Percentiles rank a stretch among this genome's conserved stretches.
Conservation (phyloP, 768 basidiomycete species). For the Termitomyces sp. region DNA sequence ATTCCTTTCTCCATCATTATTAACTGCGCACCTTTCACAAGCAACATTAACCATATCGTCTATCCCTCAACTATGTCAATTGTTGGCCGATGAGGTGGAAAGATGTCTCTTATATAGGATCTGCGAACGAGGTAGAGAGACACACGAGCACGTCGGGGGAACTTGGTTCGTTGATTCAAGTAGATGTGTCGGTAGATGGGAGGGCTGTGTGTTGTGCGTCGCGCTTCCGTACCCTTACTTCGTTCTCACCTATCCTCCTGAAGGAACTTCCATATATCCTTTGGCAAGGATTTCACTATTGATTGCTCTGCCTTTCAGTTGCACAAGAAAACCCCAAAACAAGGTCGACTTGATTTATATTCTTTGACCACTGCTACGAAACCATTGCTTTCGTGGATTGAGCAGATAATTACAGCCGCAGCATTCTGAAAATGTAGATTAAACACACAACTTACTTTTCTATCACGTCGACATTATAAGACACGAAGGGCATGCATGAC, state of each 20-base stretch:
- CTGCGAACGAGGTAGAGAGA: constrained; percentile 56
- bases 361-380: constrained; percentile 21
- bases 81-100: constrained; percentile 76
- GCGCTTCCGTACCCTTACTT: neutral
- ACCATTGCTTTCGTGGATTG: constrained; percentile 52
- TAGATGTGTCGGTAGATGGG: constrained; percentile 75
- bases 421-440: constrained; percentile 8
- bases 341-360: constrained; percentile 36
- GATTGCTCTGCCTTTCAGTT: constrained; percentile 55
- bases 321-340: constrained; percentile 32
- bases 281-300: constrained; percentile 42
- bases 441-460: neutral
- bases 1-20: constrained; percentile 65
- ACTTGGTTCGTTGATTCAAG: constrained; percentile 78
- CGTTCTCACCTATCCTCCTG: neutral
- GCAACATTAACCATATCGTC: constrained; percentile 71
- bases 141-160: constrained; percentile 49
- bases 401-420: constrained; percentile 38
- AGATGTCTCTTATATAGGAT: constrained; percentile 62
- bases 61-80: constrained; percentile 67
- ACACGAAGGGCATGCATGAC: neutral
- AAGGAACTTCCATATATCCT: constrained; percentile 62
- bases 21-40: constrained; percentile 77
- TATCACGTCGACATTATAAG: constrained; percentile 1
- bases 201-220: constrained; percentile 69